Conservation (phyloP, 2,329 filamentous ascomycete species). For the Penicillium hesseltinei region DNA sequence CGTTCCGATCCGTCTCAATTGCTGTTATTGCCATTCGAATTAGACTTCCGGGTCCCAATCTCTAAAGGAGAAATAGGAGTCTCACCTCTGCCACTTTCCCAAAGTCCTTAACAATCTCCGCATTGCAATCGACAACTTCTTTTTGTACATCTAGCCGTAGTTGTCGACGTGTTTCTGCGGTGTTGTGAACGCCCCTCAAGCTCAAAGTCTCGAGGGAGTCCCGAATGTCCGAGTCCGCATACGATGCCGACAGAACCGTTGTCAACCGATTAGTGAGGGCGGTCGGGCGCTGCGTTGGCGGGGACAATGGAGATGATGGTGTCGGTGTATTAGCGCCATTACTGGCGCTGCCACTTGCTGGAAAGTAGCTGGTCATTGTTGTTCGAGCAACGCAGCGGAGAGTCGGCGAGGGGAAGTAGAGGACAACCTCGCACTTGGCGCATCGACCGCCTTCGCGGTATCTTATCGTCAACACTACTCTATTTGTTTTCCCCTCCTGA, state of each 20-base stretch:
- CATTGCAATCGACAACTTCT: conserved; percentile 91
- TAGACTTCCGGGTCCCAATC: conserved; percentile 8
- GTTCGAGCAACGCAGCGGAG: conserved; percentile 8
- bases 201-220: conserved; percentile 80
- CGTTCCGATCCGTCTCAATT: conserved; percentile 78
- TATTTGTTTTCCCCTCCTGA: background rate
- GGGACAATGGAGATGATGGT: conserved; percentile 32
- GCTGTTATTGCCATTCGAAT: conserved; percentile 51
- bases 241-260: conserved; percentile 83
- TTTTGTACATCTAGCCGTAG: conserved; percentile 81
- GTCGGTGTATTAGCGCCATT: conserved; percentile 28
- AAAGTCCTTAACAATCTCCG: conserved; percentile 82
- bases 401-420: conserved; percentile 21
- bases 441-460: conserved; percentile 23
- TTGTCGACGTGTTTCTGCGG: conserved; percentile 72
- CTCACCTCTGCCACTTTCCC: conserved; percentile 81
- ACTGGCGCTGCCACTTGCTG: conserved; percentile 24
- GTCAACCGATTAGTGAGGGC: conserved; percentile 80
- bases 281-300: conserved; percentile 47
- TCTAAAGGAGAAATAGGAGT: background rate
- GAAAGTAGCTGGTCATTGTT: conserved; percentile 39
- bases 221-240: conserved; percentile 86
- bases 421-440: conserved; percentile 16
- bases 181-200: conserved; percentile 67
- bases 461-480: conserved; percentile 19